These are phyloP conservation scores for Cichorium intybus DNA, from an alignment of 140 eudicot species.

Conservation along the genomic window DNA sequence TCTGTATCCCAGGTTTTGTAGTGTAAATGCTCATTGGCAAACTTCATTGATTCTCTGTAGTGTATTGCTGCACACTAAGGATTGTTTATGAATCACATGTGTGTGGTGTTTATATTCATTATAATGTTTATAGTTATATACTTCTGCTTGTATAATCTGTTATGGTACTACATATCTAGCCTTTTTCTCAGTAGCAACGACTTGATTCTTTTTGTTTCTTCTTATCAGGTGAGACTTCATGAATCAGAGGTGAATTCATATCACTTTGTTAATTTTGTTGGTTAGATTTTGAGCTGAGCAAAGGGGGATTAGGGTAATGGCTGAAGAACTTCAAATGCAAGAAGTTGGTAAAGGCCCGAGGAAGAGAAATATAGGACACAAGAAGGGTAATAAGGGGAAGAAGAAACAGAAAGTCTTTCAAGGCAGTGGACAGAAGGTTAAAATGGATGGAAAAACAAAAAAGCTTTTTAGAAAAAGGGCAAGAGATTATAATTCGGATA, in stretches of 20 bases:
- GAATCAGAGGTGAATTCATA: neutral
- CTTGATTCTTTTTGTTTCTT: neutral
- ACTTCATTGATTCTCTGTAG: too few relatives aligned
- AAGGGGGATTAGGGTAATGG: conserved; percentile 24
- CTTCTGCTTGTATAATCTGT: too few relatives aligned
- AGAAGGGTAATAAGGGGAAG: conserved; percentile 52
- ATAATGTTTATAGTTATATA: too few relatives aligned
- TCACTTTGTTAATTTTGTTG: neutral
- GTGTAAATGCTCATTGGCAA: too few relatives aligned
- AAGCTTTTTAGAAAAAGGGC: conserved; percentile 59
- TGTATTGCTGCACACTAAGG: too few relatives aligned
- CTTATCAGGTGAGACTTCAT: neutral
- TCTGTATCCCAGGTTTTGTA: too few relatives aligned
- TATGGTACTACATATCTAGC: too few relatives aligned
- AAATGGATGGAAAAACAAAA: conserved; percentile 49
- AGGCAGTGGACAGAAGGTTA: conserved; percentile 48
- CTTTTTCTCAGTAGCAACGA: too few relatives aligned
- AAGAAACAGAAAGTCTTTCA: conserved; percentile 54
- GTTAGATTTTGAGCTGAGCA: neutral
- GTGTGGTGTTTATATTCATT: too few relatives aligned
- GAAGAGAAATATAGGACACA: conserved; percentile 47
- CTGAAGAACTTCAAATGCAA: conserved; percentile 39
- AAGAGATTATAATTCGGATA: conserved; percentile 77
- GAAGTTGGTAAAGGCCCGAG: conserved; percentile 36
- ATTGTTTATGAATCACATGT: too few relatives aligned